phyloP scores from a whole-genome alignment of 139 green algal species.

The Tetraselmis striata region DNA sequence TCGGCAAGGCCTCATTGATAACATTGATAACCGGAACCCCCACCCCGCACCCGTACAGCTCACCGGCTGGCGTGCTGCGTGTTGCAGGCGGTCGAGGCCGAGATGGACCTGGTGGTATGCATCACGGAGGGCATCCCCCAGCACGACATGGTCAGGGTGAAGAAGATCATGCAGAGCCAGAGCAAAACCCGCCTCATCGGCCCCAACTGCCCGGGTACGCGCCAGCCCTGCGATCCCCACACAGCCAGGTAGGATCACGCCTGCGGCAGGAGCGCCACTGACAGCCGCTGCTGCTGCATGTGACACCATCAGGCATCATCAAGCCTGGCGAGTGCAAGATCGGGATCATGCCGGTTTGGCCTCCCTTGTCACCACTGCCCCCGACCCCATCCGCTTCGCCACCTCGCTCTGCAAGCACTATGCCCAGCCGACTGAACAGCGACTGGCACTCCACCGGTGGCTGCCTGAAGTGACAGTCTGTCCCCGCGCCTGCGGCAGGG shows the following conservation, averaged over 20 bases:
- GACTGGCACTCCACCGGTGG: no score
- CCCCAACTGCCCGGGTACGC: constrained; percentile 97
- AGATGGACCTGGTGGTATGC: constrained; percentile 95
- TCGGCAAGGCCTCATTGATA: no score
- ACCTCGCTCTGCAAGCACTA: no score
- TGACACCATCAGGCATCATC: no score
- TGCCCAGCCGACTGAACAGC: no score
- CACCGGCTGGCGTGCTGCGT: not conserved
- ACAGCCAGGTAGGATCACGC: not conserved
- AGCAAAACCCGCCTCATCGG: constrained; percentile 90
- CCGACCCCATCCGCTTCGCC: not conserved
- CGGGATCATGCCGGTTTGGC: constrained; percentile 88
- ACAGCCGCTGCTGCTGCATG: not conserved
- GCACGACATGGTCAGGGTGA: constrained; percentile 96
- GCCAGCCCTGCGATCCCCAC: no score
- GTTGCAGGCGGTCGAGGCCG: constrained; percentile 67
- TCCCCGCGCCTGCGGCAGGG: constrained; percentile 73
- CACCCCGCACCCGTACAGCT: no score
- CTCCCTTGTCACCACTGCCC: no score
- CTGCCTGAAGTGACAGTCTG: not conserved
- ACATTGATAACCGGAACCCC: no score
- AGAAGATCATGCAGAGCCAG: constrained; percentile 83
- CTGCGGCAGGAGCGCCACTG: not conserved
- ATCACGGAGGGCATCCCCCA: constrained; percentile 99
- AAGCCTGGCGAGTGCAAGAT: constrained; percentile 99